Conservation (phyloP, 768 basidiomycete genomes). For the Tricholoma sp. region DNA sequence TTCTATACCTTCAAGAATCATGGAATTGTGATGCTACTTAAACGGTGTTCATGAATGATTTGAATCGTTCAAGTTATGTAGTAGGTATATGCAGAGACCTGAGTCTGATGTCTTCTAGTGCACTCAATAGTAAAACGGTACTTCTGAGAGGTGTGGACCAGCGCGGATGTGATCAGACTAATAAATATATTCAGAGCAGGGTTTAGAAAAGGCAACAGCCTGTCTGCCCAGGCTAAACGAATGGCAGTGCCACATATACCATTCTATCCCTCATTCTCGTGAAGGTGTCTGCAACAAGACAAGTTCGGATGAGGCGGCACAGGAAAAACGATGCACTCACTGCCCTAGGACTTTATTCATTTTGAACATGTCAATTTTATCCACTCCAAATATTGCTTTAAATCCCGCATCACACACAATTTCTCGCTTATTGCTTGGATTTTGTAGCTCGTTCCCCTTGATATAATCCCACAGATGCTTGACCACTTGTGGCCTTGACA, state of each 20-base stretch:
- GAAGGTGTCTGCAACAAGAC: conserved; percentile 26
- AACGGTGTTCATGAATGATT: neutral
- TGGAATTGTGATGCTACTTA: neutral
- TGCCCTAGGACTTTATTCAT: conserved; percentile 91
- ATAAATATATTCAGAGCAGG: conserved; percentile 1
- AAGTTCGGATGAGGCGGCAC: neutral
- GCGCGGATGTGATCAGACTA: neutral
- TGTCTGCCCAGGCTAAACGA: neutral
- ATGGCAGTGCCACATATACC: neutral
- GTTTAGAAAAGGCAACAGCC: neutral
- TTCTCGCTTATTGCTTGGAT: conserved; percentile 76
- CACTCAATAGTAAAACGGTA: neutral
- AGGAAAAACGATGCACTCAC: conserved; percentile 33
- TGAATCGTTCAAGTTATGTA: neutral
- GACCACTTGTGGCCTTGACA: conserved; percentile 87
- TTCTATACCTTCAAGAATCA: neutral
- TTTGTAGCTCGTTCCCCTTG: conserved; percentile 76
- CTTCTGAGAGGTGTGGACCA: too few relatives aligned
- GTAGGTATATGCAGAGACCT: neutral
- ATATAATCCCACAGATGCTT: conserved; percentile 91
- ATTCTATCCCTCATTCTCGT: conserved; percentile 24
- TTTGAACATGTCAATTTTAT: conserved; percentile 88
- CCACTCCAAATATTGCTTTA: conserved; percentile 70
- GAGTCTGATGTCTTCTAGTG: neutral
- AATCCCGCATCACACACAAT: conserved; percentile 79